Evolutionary conservation across 257 asterid species (phyloP).

Genomic region (Echites panduratus): DNA sequence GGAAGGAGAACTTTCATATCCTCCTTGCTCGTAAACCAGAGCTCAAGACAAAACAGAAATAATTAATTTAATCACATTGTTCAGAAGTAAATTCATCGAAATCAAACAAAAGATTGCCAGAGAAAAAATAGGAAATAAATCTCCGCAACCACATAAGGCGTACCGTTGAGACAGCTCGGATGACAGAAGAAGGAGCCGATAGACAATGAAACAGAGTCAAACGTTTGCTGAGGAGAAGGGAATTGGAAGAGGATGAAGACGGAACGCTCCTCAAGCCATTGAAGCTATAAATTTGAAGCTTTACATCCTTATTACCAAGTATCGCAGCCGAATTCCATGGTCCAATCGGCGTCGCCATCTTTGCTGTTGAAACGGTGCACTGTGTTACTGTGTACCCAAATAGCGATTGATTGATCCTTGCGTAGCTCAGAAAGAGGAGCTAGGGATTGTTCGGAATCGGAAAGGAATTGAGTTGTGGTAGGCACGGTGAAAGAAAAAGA

Average conservation of each 20-base stretch:
- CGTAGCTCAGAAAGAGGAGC: neutral
- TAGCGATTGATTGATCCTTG: neutral
- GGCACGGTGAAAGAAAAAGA: slow-evolving; percentile 7
- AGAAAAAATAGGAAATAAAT: neutral
- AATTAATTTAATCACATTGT: neutral
- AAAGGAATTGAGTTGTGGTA: neutral
- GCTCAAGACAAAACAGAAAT: neutral
- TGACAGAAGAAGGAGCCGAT: slow-evolving; percentile 27
- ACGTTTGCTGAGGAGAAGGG: slow-evolving; percentile 31
- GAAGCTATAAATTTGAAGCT: slow-evolving; percentile 24
- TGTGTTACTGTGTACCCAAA: neutral
- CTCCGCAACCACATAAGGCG: neutral
- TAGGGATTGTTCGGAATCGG: neutral
- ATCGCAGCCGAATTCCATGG: slow-evolving; percentile 14
- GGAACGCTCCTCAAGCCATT: slow-evolving; percentile 24
- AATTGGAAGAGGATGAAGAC: slow-evolving; percentile 18
- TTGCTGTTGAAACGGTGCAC: neutral
- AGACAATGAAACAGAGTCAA: slow-evolving; percentile 21
- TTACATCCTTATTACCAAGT: slow-evolving; percentile 14
- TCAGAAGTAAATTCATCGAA: neutral
- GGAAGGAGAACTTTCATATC: neutral
- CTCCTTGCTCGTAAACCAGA: neutral
- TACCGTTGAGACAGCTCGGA: slow-evolving; percentile 83
- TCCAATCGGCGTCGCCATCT: slow-evolving; percentile 40
- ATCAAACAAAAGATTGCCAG: neutral